These are phyloP conservation scores for Podaxis sp. DNA, from an alignment of 768 basidiomycete species.

Conservation along the genomic window DNA sequence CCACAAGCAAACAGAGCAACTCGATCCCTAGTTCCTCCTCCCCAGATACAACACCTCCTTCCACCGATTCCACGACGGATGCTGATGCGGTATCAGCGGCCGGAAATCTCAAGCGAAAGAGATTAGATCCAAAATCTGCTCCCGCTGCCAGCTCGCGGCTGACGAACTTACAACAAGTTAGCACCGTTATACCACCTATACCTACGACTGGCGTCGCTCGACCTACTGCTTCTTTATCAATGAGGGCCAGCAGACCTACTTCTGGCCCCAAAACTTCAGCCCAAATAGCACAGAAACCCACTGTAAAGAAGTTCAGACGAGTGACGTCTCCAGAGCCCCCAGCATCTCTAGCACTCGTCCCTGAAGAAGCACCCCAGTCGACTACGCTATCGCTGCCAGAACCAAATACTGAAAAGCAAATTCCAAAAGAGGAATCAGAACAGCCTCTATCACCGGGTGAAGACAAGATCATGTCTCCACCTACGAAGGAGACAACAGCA, in stretches of 20 bases:
- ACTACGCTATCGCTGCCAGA: neutral
- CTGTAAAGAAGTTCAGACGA: conserved; percentile 19
- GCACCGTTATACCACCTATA: conserved; percentile 17
- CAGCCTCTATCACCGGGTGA: neutral
- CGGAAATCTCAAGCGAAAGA: conserved; percentile 38
- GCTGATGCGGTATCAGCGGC: conserved; percentile 11
- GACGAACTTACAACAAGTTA: conserved; percentile 28
- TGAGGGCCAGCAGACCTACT: neutral
- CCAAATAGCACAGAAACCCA: neutral
- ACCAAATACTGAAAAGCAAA: neutral
- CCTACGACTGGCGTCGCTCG: neutral
- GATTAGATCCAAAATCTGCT: conserved; percentile 29
- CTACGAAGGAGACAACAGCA: neutral
- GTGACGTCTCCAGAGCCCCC: conserved; percentile 19
- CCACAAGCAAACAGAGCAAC: neutral
- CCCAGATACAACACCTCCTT: neutral
- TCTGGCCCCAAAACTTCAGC: neutral
- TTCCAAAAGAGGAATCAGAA: neutral
- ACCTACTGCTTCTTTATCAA: neutral
- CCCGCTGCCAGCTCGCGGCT: conserved; percentile 27
- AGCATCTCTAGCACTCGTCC: conserved; percentile 9
- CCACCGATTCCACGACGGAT: neutral
- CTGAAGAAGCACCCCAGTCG: conserved; percentile 4
- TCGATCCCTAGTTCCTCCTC: neutral
- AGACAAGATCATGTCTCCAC: conserved; percentile 1